Conservation (phyloP, 2,329 filamentous ascomycete genomes). For the Lasiodiplodia citricola region DNA sequence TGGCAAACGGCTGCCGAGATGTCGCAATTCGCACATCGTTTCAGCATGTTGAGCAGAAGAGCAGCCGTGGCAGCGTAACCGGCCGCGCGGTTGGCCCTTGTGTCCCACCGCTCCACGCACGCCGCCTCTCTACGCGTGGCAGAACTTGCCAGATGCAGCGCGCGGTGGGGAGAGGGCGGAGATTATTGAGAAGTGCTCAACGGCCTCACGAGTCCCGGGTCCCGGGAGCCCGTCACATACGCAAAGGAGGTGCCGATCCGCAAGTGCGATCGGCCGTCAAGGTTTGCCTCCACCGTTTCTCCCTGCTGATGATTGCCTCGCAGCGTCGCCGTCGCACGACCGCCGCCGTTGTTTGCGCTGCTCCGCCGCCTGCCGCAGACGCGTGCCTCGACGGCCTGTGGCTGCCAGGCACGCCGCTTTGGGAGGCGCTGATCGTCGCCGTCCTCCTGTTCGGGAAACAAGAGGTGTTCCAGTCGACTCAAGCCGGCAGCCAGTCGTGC, state of each 20-base stretch:
- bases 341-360: constrained; percentile 7
- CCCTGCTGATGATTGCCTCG: neutral
- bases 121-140: constrained; percentile 7
- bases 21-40: constrained; percentile 25
- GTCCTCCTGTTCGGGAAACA: neutral
- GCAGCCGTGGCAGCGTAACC: neutral
- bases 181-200: constrained; percentile 14
- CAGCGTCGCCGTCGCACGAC: constrained; percentile 10
- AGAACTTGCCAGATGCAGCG: neutral
- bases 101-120: constrained; percentile 9
- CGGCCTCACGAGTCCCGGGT: neutral
- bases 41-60: constrained; percentile 5
- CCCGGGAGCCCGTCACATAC: constrained; percentile 12
- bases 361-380: constrained; percentile 3
- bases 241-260: constrained; percentile 8
- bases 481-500: constrained; percentile 8
- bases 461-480: constrained; percentile 6
- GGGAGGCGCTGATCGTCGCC: neutral
- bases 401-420: neutral
- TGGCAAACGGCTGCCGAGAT: constrained; percentile 20
- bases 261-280: constrained; percentile 2
- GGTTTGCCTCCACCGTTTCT: neutral
- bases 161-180: constrained; percentile 14
- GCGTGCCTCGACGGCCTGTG: neutral
- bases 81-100: constrained; percentile 20